Base-by-base conservation (phyloP, 805 yeast genomes). In the Sugiyamaella smithiae region DNA sequence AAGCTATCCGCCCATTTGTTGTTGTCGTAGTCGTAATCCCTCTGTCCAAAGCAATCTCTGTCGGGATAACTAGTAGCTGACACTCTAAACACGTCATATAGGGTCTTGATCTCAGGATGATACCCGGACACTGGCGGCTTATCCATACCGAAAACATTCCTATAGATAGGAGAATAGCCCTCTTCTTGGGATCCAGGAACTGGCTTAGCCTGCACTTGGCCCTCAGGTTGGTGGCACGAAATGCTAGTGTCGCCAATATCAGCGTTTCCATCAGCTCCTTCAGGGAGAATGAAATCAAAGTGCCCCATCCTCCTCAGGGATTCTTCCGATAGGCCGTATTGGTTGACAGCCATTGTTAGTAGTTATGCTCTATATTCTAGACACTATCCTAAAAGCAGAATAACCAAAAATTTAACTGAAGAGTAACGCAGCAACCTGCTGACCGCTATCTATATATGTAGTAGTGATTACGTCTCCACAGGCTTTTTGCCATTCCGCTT, bases 101-200 rank as follows among this genome's bases (percentile, higher is more conserved):
- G 59, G 7, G 80, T 76, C 42, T 65, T 61, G 38, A 74, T 54
- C 17, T 60, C 62, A 2, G 74, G 71, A 23, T 68, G 64, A 41
- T 69, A 46, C 9, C 58, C 37, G 37, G 63, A 53, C 9, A 65
- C 32, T 19, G 65, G 55, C 11, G 58, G 56, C 22, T 65, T 68
- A 9, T n/a, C 11, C 14, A 67, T 62, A 4, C 68, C 54, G 11
- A 65, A 56, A 9, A 64, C 62, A 56, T 72, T 79, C 48, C 88
- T 67, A 59, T 72, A 83, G 6, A 77, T 61, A 1, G 77, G 72
- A 23, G 85, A 77, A 61, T 64, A 76, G 5, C 82, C 83, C 1
- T 67, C 67, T 47, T 66, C 59, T 28, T 61, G 60, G 9, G 74
- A 53, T 20, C 70, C 69, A 1, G 78, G 74, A 1, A 77, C 41